Percentiles rank a stretch among this genome's conserved stretches.
Evolutionary conservation across 352 stramenopile species (phyloP).

Genomic region (Phytophthora brassicae): DNA sequence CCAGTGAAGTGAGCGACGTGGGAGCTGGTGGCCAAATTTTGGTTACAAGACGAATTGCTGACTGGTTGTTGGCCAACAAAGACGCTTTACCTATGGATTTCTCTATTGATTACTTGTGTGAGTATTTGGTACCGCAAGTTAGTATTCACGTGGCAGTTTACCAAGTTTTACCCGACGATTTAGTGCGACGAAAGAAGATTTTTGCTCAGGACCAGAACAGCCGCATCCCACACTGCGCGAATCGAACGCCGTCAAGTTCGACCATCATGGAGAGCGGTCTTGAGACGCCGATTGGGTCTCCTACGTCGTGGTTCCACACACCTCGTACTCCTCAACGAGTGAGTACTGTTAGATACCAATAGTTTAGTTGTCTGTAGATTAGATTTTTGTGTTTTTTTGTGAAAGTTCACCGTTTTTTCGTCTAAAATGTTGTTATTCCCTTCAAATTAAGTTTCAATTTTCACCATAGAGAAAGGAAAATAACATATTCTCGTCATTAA

Average conservation of each 20-base stretch:
- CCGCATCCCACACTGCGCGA: conserved; percentile 28
- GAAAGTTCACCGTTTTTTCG: too few species aligned
- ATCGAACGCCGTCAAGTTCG: conserved; percentile 22
- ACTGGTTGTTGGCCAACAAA: conserved; percentile 50
- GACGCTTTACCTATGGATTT: conserved; percentile 33
- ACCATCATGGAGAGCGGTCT: conserved; percentile 27
- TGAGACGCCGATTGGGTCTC: conserved; percentile 26
- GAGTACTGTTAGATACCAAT: conserved; percentile 10
- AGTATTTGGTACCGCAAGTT: conserved; percentile 40
- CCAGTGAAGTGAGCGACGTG: conserved; percentile 49
- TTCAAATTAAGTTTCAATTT: too few species aligned
- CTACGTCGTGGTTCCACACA: conserved; percentile 29
- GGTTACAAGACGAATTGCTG: conserved; percentile 43
- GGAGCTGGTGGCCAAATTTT: conserved; percentile 57
- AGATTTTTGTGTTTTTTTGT: too few species aligned
- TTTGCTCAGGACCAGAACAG: conserved; percentile 36
- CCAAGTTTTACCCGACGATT: conserved; percentile 34
- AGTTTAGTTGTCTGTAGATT: conserved; percentile 14
- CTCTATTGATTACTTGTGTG: conserved; percentile 37
- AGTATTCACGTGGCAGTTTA: conserved; percentile 39
- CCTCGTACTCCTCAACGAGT: conserved; percentile 19
- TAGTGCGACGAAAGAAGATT: conserved; percentile 31
- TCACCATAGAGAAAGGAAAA: too few species aligned
- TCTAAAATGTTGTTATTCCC: too few species aligned
- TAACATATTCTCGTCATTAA: too few species aligned